Conservation (phyloP, 306 rosid species). For the Prunus fruticosa region DNA sequence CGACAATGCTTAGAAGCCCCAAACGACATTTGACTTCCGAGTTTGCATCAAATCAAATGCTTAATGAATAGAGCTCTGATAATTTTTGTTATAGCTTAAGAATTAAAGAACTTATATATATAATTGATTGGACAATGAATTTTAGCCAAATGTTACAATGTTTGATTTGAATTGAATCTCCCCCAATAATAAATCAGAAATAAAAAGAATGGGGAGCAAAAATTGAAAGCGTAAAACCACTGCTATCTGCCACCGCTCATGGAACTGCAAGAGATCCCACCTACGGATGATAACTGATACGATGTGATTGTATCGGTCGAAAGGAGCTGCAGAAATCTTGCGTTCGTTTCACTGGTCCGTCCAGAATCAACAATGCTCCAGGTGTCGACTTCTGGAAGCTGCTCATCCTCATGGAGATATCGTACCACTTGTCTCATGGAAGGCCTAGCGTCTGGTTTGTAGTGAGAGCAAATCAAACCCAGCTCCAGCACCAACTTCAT, state of each 20-base stretch:
- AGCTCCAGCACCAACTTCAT: slow-evolving; percentile 53
- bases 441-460: slow-evolving; percentile 51
- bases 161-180: not conserved
- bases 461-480: slow-evolving; percentile 58
- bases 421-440: slow-evolving; percentile 54
- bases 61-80: not conserved
- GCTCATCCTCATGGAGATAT: slow-evolving; percentile 48
- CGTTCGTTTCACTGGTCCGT: slow-evolving; percentile 14
- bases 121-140: no score
- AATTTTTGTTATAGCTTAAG: no score
- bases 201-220: not conserved
- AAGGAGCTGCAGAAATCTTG: slow-evolving; percentile 22
- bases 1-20: no score
- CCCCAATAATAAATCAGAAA: not conserved
- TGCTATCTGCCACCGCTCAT: slow-evolving; percentile 44
- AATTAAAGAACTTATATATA: no score
- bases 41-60: no score
- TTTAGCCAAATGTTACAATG: not conserved
- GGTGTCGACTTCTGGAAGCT: slow-evolving; percentile 32
- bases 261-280: slow-evolving; percentile 27
- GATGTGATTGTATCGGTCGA: slow-evolving; percentile 13
- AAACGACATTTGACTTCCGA: no score
- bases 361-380: slow-evolving; percentile 30
- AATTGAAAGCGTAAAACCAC: not conserved
- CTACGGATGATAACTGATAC: slow-evolving; percentile 23